Evolutionary conservation across 805 yeast species (phyloP).

Genomic region (Cyberlindnera petersonii): DNA sequence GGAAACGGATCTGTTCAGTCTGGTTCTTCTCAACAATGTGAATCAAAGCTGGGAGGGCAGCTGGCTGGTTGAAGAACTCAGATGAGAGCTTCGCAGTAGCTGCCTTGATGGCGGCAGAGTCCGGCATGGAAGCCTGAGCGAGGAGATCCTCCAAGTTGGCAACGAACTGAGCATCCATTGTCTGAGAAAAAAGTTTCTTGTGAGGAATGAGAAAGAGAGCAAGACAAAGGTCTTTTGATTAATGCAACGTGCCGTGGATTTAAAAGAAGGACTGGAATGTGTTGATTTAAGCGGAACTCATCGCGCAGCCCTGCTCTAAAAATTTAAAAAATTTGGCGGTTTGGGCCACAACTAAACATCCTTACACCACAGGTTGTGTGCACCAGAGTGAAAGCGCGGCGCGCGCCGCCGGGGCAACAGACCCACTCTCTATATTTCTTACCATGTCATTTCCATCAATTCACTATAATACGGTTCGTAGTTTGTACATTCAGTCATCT

Average conservation of each 20-base stretch:
- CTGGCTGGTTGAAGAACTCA: conserved; percentile 67
- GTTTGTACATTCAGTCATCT: not conserved
- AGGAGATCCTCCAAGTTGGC: conserved; percentile 74
- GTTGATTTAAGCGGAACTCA: conserved; percentile 8
- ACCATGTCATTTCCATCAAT: not conserved
- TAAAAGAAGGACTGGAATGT: conserved; percentile 2
- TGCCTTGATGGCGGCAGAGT: conserved; percentile 70
- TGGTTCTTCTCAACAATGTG: conserved; percentile 71
- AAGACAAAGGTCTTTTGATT: too few species aligned
- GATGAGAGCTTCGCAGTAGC: conserved; percentile 74
- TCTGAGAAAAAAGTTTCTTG: too few species aligned
- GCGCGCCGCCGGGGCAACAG: too few species aligned
- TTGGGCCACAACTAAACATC: conserved; percentile 6
- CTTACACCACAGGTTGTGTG: conserved; percentile 3
- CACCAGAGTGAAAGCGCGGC: too few species aligned
- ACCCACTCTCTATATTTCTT: too few species aligned
- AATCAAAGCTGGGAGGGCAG: conserved; percentile 75
- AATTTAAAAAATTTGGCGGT: conserved; percentile 14
- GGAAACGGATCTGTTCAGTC: conserved; percentile 72
- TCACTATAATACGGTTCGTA: too few species aligned
- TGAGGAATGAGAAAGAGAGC: too few species aligned
- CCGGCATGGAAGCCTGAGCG: conserved; percentile 76
- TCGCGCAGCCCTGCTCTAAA: conserved; percentile 5
- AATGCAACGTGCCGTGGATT: too few species aligned
- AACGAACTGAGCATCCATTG: conserved; percentile 58